Evolutionary conservation across 192 early-diverging fungal species (phyloP).

Genomic region (Linnemannia exigua): DNA sequence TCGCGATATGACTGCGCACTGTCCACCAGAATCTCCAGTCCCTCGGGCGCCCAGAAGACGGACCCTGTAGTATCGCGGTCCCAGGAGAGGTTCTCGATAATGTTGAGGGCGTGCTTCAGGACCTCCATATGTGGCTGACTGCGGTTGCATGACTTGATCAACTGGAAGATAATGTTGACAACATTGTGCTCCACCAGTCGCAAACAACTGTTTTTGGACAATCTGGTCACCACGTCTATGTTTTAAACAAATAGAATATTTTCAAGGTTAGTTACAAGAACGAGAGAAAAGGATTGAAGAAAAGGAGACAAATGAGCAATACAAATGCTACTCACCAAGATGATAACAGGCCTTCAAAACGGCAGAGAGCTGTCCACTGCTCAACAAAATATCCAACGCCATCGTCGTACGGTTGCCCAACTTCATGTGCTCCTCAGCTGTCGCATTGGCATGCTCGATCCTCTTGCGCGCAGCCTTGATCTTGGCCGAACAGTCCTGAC

Average conservation of each 20-base stretch:
- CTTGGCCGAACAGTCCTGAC: conserved; percentile 46
- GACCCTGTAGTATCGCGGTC: conserved; percentile 32
- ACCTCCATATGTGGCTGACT: conserved; percentile 60
- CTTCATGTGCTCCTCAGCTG: conserved; percentile 61
- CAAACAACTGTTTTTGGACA: conserved; percentile 58
- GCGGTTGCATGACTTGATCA: conserved; percentile 59
- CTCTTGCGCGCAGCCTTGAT: conserved; percentile 50
- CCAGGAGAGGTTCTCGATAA: conserved; percentile 54
- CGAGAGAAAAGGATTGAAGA: neutral
- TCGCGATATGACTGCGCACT: conserved; percentile 53
- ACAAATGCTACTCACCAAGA: conserved; percentile 35
- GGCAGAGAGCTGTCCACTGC: conserved; percentile 58
- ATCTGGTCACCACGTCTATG: conserved; percentile 54
- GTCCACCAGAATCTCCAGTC: conserved; percentile 56
- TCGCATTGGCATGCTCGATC: conserved; percentile 56
- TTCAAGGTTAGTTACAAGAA: neutral
- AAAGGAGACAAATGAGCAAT: neutral
- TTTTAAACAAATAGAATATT: neutral
- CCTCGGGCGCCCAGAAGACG: conserved; percentile 51
- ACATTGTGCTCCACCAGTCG: conserved; percentile 58
- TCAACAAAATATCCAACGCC: conserved; percentile 56
- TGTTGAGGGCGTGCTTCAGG: conserved; percentile 55
- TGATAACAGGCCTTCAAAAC: conserved; percentile 61
- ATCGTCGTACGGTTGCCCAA: conserved; percentile 59
- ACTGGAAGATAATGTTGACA: conserved; percentile 56